Percentiles rank a stretch among this genome's conserved stretches.
These are phyloP conservation scores for Magnusiomyces starmeri DNA, from an alignment of 1,139 yeast genomes.

Conservation along the genomic window DNA sequence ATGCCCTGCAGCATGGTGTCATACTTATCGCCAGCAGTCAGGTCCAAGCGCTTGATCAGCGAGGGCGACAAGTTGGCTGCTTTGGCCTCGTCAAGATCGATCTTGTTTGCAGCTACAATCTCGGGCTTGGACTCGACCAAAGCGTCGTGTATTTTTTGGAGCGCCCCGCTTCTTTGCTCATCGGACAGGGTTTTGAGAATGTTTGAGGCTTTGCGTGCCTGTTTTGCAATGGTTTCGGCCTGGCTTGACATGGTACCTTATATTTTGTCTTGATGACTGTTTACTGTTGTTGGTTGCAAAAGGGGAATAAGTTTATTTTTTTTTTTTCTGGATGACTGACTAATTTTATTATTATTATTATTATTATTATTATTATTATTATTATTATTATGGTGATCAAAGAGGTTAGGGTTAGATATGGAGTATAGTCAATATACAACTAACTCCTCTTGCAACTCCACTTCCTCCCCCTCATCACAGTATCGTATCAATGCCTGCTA, in stretches of 20 bases:
- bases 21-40: constrained; percentile 73
- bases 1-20: constrained; percentile 94
- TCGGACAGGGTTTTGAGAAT: constrained; percentile 68
- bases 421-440: too few species aligned
- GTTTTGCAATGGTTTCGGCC: constrained; percentile 72
- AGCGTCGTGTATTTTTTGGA: constrained; percentile 63
- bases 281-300: too few species aligned
- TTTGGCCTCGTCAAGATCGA: constrained; percentile 67
- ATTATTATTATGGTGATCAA: too few species aligned
- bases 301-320: background rate
- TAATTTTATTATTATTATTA: background rate
- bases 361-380: background rate
- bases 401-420: too few species aligned
- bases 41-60: constrained; percentile 74
- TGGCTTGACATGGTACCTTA: constrained; percentile 3
- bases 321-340: background rate
- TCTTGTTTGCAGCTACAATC: constrained; percentile 63
- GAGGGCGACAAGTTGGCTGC: constrained; percentile 54
- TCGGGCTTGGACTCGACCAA: constrained; percentile 49
- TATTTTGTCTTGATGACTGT: constrained; percentile 14
- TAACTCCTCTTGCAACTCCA: too few species aligned
- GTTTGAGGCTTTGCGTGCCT: constrained; percentile 74
- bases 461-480: too few species aligned
- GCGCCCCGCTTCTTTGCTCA: constrained; percentile 65
- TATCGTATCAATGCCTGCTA: too few species aligned